These are phyloP conservation scores for Nemania diffusa DNA, from an alignment of 2,329 filamentous ascomycete species.

Conservation along the genomic window DNA sequence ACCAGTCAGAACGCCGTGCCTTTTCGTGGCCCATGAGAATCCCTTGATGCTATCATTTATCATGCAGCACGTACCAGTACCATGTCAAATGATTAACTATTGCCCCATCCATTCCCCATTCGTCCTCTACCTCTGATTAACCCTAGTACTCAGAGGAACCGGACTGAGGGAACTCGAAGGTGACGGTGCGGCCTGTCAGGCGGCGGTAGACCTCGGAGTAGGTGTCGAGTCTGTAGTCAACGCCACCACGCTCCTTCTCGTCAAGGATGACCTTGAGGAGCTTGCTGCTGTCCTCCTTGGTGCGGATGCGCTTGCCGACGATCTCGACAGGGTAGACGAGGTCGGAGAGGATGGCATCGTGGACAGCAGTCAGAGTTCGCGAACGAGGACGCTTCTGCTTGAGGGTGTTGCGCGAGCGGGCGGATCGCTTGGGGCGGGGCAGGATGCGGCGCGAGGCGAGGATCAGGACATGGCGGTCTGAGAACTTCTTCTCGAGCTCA, in stretches of 20 bases:
- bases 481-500: conserved; percentile 99
- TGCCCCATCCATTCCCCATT: conserved; percentile 20
- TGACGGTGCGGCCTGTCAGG: conserved; percentile 94
- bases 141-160: conserved; percentile 82
- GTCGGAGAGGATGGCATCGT: conserved; percentile 97
- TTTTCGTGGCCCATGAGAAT: conserved; percentile 50
- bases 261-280: conserved; percentile 98
- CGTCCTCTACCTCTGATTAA: conserved; percentile 46
- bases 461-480: conserved; percentile 99
- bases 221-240: conserved; percentile 99
- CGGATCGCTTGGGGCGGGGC: conserved; percentile 97
- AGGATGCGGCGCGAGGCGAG: conserved; percentile 98
- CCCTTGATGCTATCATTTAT: conserved; percentile 46
- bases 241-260: conserved; percentile 99
- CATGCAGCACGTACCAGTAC: conserved; percentile 42
- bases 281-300: conserved; percentile 99
- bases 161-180: conserved; percentile 98
- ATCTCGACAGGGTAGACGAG: conserved; percentile 99
- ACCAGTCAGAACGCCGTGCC: conserved; percentile 61
- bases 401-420: conserved; percentile 93
- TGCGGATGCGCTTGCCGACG: conserved; percentile 97
- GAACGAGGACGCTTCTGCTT: conserved; percentile 99
- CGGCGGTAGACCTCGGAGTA: conserved; percentile 99
- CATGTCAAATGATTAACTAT: conserved; percentile 38
- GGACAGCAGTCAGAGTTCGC: conserved; percentile 96